Evolutionary conservation across 2,329 filamentous ascomycete species (phyloP), one percentile per base, ranked within the genome.

Genomic region (Alternaria burnsii): DNA sequence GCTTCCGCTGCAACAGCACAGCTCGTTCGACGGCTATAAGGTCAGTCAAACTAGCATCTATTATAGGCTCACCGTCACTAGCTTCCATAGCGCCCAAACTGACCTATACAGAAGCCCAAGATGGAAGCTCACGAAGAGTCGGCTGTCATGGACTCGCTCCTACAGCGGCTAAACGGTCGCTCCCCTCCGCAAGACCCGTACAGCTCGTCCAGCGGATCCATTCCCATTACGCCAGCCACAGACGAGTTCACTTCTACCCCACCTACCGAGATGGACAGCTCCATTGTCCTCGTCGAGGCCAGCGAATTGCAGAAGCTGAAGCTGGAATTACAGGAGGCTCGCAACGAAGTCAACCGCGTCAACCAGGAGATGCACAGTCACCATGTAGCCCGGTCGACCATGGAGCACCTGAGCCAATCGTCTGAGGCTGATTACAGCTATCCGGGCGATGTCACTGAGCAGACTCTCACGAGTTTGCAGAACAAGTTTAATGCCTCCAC

Each of bases 291-390:
- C 41, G 73, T 78, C 5, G 81, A 82, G 52, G 80, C 81, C 32
- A 86, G 88, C 30, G 90, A 93, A 74, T 80, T 93, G 28, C 80
- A 88, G 61, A 87, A 87, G 52, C 82, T 94, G 58, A 91, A 91
- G 80, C 79, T 88, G 53, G 87, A 93, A 78, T 85, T 94, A 52
- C 89, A 89, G 43, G 84, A 88, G 62, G 90, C 91, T 36, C 87
- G 91, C 61, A 88, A 84, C 74, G 86, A 89, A 71, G 91, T 94
- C 71, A 86, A 85, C 46, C 88, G 87, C 58, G 88, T 93, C 73
- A 89, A 91, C 59, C 85, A 91, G 55, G 89, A 93, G 79, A 83
- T 92, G 61, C 84, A 87, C 40, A 87, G 91, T 65, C 88, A 84
- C 24, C 87, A 88, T 30, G 84, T 87, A 57, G 82, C 82, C 34